A percentile compares a stretch with the other conserved stretches of the same genome.
phyloP scores from a whole-genome alignment of 2,329 filamentous ascomycete genomes.

The Mycocentrospora acerina region DNA sequence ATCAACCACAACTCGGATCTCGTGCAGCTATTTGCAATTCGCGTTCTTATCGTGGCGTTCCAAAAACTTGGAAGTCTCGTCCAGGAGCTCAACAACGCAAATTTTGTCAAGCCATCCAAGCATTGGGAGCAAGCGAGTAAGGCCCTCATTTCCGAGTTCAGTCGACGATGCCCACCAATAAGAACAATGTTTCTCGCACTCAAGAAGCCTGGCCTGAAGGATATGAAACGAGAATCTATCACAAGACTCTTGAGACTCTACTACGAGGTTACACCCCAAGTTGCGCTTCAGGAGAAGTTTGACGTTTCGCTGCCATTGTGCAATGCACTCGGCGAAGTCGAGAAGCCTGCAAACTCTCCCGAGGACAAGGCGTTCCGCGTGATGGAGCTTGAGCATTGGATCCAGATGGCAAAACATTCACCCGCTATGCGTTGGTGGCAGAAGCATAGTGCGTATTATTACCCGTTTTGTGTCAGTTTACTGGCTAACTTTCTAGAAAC shows the following conservation, averaged over 20 bases:
- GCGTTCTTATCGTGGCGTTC: conserved; percentile 75
- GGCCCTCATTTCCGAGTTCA: conserved; percentile 72
- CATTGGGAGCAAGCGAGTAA: conserved; percentile 71
- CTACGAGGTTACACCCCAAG: conserved; percentile 76
- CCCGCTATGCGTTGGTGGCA: conserved; percentile 90
- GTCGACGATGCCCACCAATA: conserved; percentile 74
- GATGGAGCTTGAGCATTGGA: conserved; percentile 77
- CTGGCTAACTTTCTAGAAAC: conserved; percentile 48
- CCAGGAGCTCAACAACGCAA: conserved; percentile 59
- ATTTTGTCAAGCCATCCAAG: conserved; percentile 37
- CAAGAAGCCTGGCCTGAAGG: conserved; percentile 67
- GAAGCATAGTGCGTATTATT: conserved; percentile 58
- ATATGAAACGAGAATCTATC: conserved; percentile 76
- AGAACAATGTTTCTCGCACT: conserved; percentile 78
- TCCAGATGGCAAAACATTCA: conserved; percentile 77
- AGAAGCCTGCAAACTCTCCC: conserved; percentile 42
- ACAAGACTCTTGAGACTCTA: conserved; percentile 80
- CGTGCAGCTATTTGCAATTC: conserved; percentile 79
- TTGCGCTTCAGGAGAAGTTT: conserved; percentile 80
- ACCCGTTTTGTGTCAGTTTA: not conserved
- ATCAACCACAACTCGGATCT: conserved; percentile 76
- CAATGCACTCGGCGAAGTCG: conserved; percentile 64
- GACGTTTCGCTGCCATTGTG: conserved; percentile 80
- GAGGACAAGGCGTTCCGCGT: conserved; percentile 60
- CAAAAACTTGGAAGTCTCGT: conserved; percentile 72